Conservation (phyloP, 2,329 filamentous ascomycete genomes). For the Sordariomycetes sp. region DNA sequence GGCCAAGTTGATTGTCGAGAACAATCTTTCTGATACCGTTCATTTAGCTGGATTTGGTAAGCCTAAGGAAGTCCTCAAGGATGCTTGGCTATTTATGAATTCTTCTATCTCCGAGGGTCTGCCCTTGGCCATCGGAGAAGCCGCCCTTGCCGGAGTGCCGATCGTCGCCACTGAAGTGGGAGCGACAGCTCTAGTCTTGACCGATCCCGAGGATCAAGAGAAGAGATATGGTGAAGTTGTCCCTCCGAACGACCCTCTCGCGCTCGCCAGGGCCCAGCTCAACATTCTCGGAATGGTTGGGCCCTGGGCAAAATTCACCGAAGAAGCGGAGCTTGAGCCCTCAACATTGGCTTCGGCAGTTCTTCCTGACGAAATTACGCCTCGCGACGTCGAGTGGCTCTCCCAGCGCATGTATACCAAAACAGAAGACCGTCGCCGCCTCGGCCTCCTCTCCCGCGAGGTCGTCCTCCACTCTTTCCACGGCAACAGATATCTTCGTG, state of each 20-base stretch:
- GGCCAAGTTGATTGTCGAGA: slow-evolving; percentile 47
- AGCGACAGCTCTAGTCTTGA: slow-evolving; percentile 45
- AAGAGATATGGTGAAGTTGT: slow-evolving; percentile 51
- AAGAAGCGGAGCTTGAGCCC: slow-evolving; percentile 30
- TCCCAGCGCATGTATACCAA: slow-evolving; percentile 53
- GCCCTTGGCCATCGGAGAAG: slow-evolving; percentile 47
- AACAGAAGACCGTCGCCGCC: slow-evolving; percentile 40
- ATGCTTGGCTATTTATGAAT: slow-evolving; percentile 50
- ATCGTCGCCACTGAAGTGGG: slow-evolving; percentile 49
- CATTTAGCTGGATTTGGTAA: slow-evolving; percentile 47
- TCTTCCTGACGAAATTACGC: slow-evolving; percentile 29
- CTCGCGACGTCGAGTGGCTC: slow-evolving; percentile 40
- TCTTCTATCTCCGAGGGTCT: slow-evolving; percentile 47
- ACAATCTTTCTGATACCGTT: slow-evolving; percentile 40
- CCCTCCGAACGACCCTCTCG: slow-evolving; percentile 52
- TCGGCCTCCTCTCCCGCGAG: slow-evolving; percentile 48
- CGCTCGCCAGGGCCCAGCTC: slow-evolving; percentile 52
- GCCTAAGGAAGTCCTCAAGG: slow-evolving; percentile 43
- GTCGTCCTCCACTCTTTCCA: slow-evolving; percentile 52
- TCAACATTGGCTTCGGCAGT: slow-evolving; percentile 11
- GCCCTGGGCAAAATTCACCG: slow-evolving; percentile 50
- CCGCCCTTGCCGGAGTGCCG: slow-evolving; percentile 45
- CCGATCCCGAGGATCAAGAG: slow-evolving; percentile 35
- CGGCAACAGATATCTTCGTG: slow-evolving; percentile 49
- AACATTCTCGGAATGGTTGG: slow-evolving; percentile 52